Evolutionary conservation across 257 asterid genomes (phyloP), one percentile per base, ranked within the genome.

Genomic region (Thymus quinquecostatus): DNA sequence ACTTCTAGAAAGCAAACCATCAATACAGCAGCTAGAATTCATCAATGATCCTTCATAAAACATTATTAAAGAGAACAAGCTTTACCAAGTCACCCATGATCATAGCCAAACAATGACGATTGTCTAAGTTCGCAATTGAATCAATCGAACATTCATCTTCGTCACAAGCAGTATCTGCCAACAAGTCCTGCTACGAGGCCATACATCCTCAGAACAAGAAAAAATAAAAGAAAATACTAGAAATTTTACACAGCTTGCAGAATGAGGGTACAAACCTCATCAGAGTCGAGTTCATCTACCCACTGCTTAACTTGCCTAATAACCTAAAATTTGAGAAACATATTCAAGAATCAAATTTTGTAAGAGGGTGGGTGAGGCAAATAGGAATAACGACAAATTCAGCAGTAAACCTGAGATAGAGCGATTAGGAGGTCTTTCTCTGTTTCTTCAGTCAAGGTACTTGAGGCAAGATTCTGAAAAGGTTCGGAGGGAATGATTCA

Each of bases 321-420:
- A 76, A 89, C 92, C 97, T 88, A 77, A 65, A 80, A 44, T 14
- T 47, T 57, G 47, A 41, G 32, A 60, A 12, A 10, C 5, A 2
- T 29, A 58, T 61, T 12, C 49, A 68, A 50, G 53, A 72, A 32
- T 33, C 32, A 55, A 34, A 5, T 9, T 12, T 64, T 38, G 34
- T 10, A 36, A 60, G 10, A 43, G 55, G 7, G 38, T 4, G 48
- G 14, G 27, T 14, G 53, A 34, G 2, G 69, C 65, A 51, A 53
- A 5, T 10, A 62, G 10, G 55, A 53, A 57, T 53, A 8, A 27
- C 44, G n/a, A 10, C 45, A 36, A 68, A 45, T 3, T 8, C 36
- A 54, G 57, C 29, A 50, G 33, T 45, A 60, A 74, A 79, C 98
- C 90, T 88, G 82, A 34, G 97, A 94, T 43, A 94, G 91, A 64